Evolutionary conservation across 257 asterid genomes (phyloP).

Genomic region (Leptodermis oblonga): DNA sequence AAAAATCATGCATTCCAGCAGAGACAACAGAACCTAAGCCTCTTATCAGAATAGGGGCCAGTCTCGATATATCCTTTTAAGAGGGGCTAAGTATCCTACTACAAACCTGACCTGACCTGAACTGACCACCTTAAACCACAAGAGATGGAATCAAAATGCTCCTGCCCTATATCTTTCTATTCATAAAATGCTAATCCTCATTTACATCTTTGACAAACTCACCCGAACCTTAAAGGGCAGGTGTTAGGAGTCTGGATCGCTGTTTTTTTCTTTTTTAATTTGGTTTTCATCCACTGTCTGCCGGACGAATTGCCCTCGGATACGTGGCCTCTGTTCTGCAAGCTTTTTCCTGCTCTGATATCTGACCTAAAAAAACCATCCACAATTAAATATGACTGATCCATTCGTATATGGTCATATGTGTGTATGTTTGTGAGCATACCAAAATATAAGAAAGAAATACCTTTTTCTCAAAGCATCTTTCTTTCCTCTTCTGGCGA

Average conservation of each 20-base stretch:
- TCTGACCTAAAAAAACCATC: conserved; percentile 32
- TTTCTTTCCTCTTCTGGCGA: conserved; percentile 47
- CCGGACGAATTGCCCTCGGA: conserved; percentile 47
- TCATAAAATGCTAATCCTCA: conserved; percentile 15
- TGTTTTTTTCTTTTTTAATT: conserved; percentile 19
- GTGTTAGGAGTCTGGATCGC: conserved; percentile 26
- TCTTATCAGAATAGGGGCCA: background rate
- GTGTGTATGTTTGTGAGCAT: no score
- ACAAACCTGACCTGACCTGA: conserved; percentile 13
- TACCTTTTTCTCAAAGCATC: conserved; percentile 53
- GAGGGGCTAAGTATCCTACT: conserved; percentile 5
- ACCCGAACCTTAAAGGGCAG: conserved; percentile 8
- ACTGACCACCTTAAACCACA: conserved; percentile 9
- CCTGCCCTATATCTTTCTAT: conserved; percentile 19
- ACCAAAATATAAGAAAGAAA: no score
- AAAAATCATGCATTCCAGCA: background rate
- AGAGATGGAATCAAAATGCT: conserved; percentile 3
- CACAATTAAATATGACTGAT: background rate
- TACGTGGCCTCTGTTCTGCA: conserved; percentile 53
- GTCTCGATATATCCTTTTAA: background rate
- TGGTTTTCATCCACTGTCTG: conserved; percentile 24
- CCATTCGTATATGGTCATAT: no score
- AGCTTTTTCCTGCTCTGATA: conserved; percentile 46
- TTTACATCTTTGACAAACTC: conserved; percentile 12
- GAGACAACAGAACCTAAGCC: background rate